Evolutionary conservation across 164 flowering plant genomes (phyloP), one percentile per base, ranked within the genome.

Genomic region (Houttuynia cordata): DNA sequence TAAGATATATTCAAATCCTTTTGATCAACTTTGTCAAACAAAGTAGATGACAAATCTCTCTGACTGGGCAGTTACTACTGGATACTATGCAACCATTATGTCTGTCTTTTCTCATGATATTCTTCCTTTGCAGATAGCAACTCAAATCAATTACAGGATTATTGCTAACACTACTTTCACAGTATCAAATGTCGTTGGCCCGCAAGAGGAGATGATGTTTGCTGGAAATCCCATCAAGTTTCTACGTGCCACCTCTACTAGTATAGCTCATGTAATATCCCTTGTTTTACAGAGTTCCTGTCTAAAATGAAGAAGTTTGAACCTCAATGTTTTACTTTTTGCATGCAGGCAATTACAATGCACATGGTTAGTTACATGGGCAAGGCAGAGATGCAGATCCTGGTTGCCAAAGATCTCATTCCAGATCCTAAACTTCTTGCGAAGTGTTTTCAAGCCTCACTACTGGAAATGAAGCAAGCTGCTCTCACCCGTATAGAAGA

Each of bases 341-440:
- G 47, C 21, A 13, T 40, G 61, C 83, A 90, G 94, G 93, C 89
- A 25, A 60, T 87, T 23, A 84, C 84, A 45, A 83, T 91, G 87
- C 88, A 84, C 69, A 81, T 91, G 91, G 68, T 87, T 79, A 91
- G 96, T 75, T 91, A 87, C 63, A 80, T 80, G 9, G 93, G 91
- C 51, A 74, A 64, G 51, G 97, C 88, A 7, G 84, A 87, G 7
- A 69, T 91, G 86, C 96, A 91, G 56, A 74, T 91, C 21, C 60
- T 80, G 60, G 93, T 81, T 34, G 88, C 97, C 39, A 87, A 83
- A 73, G 96, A 91, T 30, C 76, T 91, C 24, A 81, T 91, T 30
- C 93, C 87, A 18, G 93, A 87, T 56, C 86, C 96, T 0, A 58
- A 78, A 55, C 59, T 79, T 63, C 80, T 91, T 3, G 97, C 91